These are phyloP conservation scores for Oryza glumipatula DNA, from an alignment of 176 grass and related monocot species.

Conservation along the genomic window DNA sequence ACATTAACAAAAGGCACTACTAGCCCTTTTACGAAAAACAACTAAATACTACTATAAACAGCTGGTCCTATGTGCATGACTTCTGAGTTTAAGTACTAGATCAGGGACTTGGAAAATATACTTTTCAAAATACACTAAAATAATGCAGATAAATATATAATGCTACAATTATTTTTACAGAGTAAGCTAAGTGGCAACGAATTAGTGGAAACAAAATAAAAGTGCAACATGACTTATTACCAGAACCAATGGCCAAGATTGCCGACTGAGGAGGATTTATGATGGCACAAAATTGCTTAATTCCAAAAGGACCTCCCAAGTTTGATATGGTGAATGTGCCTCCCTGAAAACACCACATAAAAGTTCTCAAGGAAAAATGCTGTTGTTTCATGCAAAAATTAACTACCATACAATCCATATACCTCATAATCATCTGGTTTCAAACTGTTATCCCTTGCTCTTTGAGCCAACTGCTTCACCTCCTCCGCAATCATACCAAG, in stretches of 20 bases:
- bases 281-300: constrained; percentile 97
- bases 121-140: background rate
- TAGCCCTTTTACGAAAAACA: background rate
- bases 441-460: constrained; percentile 83
- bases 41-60: background rate
- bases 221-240: constrained; percentile 38
- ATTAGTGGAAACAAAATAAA: background rate
- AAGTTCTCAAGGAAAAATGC: constrained; percentile 11
- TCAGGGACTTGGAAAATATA: background rate
- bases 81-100: background rate
- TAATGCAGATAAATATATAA: background rate
- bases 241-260: constrained; percentile 94
- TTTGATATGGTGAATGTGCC: constrained; percentile 94
- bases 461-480: constrained; percentile 89
- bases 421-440: constrained; percentile 96
- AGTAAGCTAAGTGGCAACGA: background rate
- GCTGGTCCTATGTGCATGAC: background rate
- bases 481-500: constrained; percentile 80
- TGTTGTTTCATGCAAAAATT: constrained; percentile 1
- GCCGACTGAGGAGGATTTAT: constrained; percentile 94
- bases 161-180: background rate
- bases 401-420: background rate
- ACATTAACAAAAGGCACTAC: background rate
- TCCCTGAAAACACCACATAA: constrained; percentile 62
- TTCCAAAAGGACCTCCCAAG: constrained; percentile 91